Base-by-base conservation (phyloP, 768 basidiomycete genomes). In the Trametes villosa region DNA sequence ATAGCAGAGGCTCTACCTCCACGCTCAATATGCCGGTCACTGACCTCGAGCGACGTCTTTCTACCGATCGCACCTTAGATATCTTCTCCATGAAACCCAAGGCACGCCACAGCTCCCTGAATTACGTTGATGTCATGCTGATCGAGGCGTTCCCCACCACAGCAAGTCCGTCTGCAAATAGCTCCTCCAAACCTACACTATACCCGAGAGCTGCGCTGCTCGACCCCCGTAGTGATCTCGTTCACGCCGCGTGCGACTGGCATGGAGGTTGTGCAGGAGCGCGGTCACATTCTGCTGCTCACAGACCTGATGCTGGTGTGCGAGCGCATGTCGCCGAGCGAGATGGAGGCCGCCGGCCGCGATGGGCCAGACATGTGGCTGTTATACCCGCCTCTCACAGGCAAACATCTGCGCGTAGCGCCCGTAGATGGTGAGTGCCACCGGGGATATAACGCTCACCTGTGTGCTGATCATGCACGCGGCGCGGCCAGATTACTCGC, bases 71-170 rank as follows among this genome's bases (percentile, higher is more conserved):
- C 20, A 92, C 92, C 9, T 76, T 98, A 29, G 97, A 99, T 72
- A 87, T 99, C 45, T 99, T 99, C 73, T 92, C 93, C 1, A 96
- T 99, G 94, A 83, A 85, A 63, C 90, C 90, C 1, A 95, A 94
- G 85, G 96, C 94, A 63, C 62, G 74, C 60, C n/a, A n/a, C 48
- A 20, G 20, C 41, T n/a, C 29, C 31, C 18, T 18, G 64, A 65
- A 49, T 26, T 15, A 9, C 45, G 57, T 5, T 15, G 36, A 57
- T n/a, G 22, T 31, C 44, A 20, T 59, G 44, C 38, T 40, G 55
- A 54, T 20, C 49, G 33, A 45, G 34, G 6, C 34, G 54, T n/a
- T 36, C 65, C 12, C 30, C 57, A n/a, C 41, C 46, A 47, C 58
- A 97, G 96, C 83, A 85, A 75, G 93, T 96, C 59, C 89, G 89